phyloP scores from a whole-genome alignment of 2,329 filamentous ascomycete species.

The Diaporthe citrichinensis region DNA sequence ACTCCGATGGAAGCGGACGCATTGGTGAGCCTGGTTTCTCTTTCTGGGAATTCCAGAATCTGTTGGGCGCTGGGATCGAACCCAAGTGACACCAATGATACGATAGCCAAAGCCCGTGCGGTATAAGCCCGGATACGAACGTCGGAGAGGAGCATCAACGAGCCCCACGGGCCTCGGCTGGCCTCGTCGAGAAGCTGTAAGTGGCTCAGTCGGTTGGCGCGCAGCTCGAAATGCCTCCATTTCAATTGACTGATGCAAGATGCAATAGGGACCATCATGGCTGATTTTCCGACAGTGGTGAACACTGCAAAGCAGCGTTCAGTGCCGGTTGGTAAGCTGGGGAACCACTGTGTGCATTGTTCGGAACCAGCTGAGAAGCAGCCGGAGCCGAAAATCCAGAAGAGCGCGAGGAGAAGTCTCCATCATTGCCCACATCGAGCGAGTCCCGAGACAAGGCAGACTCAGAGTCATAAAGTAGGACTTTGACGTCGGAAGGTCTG shows the following conservation, averaged over 20 bases:
- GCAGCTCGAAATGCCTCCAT: slow-evolving; percentile 43
- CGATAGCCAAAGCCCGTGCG: slow-evolving; percentile 37
- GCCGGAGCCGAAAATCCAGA: background rate
- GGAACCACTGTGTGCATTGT: background rate
- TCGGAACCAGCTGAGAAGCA: background rate
- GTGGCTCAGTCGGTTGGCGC: slow-evolving; percentile 40
- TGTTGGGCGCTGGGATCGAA: slow-evolving; percentile 44
- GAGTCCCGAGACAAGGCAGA: background rate
- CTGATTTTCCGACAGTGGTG: slow-evolving; percentile 43
- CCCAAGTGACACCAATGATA: slow-evolving; percentile 41
- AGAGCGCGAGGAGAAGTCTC: background rate
- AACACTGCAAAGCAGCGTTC: slow-evolving; percentile 40
- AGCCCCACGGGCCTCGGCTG: slow-evolving; percentile 47
- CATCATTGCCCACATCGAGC: background rate
- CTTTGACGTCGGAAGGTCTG: background rate
- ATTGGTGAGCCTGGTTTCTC: slow-evolving; percentile 6
- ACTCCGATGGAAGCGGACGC: slow-evolving; percentile 21
- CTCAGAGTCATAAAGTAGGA: background rate
- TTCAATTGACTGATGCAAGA: slow-evolving; percentile 46
- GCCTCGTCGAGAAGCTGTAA: slow-evolving; percentile 46
- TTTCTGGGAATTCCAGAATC: slow-evolving; percentile 39
- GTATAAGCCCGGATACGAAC: slow-evolving; percentile 11
- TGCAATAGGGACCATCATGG: slow-evolving; percentile 44
- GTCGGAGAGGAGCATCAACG: slow-evolving; percentile 28
- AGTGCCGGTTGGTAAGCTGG: background rate